Conservation (phyloP, 1,139 yeast genomes). For the Pichia sp. region DNA sequence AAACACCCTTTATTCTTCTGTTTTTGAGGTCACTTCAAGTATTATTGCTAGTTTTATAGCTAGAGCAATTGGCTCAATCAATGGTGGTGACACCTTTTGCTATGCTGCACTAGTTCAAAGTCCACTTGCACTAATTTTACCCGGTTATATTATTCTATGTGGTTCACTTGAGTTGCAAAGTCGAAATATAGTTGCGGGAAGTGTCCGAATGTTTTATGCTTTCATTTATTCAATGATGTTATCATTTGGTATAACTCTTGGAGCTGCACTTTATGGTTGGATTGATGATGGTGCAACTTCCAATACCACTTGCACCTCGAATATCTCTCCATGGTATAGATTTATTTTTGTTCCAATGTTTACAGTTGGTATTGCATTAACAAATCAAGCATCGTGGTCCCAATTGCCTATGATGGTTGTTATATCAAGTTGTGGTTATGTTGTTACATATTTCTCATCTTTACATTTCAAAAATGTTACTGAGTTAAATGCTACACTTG, state of each 20-base stretch:
- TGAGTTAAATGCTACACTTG: constrained; percentile 81
- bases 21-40: constrained; percentile 85
- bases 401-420: constrained; percentile 79
- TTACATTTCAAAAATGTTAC: constrained; percentile 62
- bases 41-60: constrained; percentile 82
- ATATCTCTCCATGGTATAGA: constrained; percentile 56
- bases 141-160: constrained; percentile 86
- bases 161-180: constrained; percentile 90
- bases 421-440: constrained; percentile 72
- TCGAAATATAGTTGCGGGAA: constrained; percentile 83
- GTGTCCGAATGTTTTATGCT: constrained; percentile 94
- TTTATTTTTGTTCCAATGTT: constrained; percentile 78
- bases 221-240: constrained; percentile 83
- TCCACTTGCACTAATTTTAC: constrained; percentile 79
- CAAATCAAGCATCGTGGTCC: constrained; percentile 73
- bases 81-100: constrained; percentile 58
- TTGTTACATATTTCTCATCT: constrained; percentile 80
- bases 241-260: constrained; percentile 90
- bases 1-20: constrained; percentile 77
- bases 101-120: constrained; percentile 89
- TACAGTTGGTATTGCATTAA: constrained; percentile 63
- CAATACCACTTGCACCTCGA: constrained; percentile 49
- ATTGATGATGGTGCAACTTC: constrained; percentile 71
- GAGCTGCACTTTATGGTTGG: constrained; percentile 94
- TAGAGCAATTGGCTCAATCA: constrained; percentile 81